Evolutionary conservation across 805 yeast species (phyloP), one percentile per base, ranked within the genome.

Genomic region (Clavispora vitiphila): DNA sequence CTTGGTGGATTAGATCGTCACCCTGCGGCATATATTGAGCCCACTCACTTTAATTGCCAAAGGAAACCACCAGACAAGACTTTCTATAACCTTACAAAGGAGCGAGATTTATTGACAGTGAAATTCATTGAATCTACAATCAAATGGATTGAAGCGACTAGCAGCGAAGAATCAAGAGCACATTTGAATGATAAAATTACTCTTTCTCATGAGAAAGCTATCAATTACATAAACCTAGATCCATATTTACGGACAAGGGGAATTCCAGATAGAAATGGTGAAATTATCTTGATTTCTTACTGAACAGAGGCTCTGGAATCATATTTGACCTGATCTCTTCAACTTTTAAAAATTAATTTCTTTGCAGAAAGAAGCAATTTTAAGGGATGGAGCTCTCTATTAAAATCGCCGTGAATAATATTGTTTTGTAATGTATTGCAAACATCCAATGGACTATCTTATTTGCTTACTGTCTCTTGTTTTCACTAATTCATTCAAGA

Each of bases 221-320:
- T 34, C 7, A 48, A 48, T 34, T 48, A 45, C 34, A 29, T 40
- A 3, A 34, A 14, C 20, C 35, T 45, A 4, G 51, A 48, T 23
- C 51, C 51, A 6, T 48, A 48, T 31, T 19, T 45, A 19, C 49
- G 51, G 5, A 26, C 34, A 15, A 24, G 48, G 5, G 48, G 48
- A 3, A 32, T 42, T 8, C 35, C 35, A 5, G 50, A 47, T 27
- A 41, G 50, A 4, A 47, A 44, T 19, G 50, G 50, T 10, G 46
- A 44, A 31, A 31, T 46, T 3, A 15, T 32, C 8, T 10, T 22
- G 15, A 14, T 40, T 8, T 29, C 34, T 5, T 35, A 31, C 6
- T 27, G 31, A 14, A 21, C n/a, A n/a, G n/a, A n/a, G n/a, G n/a
- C n/a, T n/a, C n/a, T n/a, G n/a, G n/a, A n/a, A n/a, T n/a, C n/a